Evolutionary conservation across 139 green algal species (phyloP), one percentile per base, ranked within the genome.

Genomic region (Chlamydomonas applanata): DNA sequence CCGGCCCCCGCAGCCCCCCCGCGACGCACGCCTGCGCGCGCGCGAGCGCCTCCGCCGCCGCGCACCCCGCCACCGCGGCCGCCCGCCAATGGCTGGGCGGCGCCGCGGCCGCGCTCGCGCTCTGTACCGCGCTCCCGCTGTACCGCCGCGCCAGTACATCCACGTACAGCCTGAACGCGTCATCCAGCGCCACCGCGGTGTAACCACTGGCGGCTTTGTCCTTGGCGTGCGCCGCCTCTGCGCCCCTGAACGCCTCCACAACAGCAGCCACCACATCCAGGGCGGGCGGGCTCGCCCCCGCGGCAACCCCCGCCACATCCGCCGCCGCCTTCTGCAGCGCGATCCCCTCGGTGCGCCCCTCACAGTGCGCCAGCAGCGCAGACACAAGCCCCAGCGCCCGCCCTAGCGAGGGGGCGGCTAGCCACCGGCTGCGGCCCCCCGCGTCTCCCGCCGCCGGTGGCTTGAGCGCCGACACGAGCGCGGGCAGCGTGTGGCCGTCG

Each of bases 121-220:
- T 53, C n/a, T n/a, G n/a, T n/a, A n/a, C n/a, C 2, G 52, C 34
- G 16, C 16, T 36, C 19, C 64, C 54, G 25, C 66, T 69, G 46
- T 56, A 79, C 25, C 33, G 36, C 4, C 60, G 59, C 1, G 66
- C 52, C 54, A 89, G 78, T 49, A 89, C 60, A 3, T 74, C 61
- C 35, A 54, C 78, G 75, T 80, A 87, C 34, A 82, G 35, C 22
- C 64, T 27, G 35, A 76, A 70, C 33, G 27, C 73, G 17, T 77
- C 81, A 2, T 84, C 76, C 66, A 86, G 79, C 22, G 66, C 74
- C 13, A 89, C 72, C 33, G 74, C 76, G 1, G 81, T 85, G 78
- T 89, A 87, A 57, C 84, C 81, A 19, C 67, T 70, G 30, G 68
- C 49, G 20, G 78, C 74, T 63, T 83, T 84, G 60, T 86, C 74